Percentiles rank a stretch among this genome's conserved stretches.
These are phyloP conservation scores for Hymenochaete sp. DNA, from an alignment of 1,284 basidiomycete species.

Conservation along the genomic window DNA sequence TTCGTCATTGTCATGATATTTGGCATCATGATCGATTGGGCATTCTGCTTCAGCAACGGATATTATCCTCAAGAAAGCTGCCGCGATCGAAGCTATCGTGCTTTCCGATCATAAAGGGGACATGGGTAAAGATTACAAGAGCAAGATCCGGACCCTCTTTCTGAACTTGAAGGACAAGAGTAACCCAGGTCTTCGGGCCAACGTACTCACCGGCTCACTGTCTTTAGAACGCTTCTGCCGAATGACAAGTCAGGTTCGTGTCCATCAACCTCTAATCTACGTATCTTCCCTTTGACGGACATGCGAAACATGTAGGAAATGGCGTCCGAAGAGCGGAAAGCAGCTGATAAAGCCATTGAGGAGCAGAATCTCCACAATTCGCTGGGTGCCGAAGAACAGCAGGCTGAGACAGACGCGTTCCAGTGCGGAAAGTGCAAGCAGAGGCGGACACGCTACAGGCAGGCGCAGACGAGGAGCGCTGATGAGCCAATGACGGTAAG, in stretches of 20 bases:
- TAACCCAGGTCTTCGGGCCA: slow-evolving; percentile 81
- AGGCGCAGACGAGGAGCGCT: slow-evolving; percentile 89
- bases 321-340: slow-evolving; percentile 88
- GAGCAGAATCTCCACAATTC: slow-evolving; percentile 90
- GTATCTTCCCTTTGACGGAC: not conserved
- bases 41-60: slow-evolving; percentile 44
- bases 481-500: slow-evolving; percentile 95
- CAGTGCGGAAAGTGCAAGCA: slow-evolving; percentile 89
- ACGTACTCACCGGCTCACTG: slow-evolving; percentile 78
- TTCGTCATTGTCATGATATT: not conserved
- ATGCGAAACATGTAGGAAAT: slow-evolving; percentile 61
- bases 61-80: slow-evolving; percentile 48
- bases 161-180: slow-evolving; percentile 94
- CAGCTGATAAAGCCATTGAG: slow-evolving; percentile 73
- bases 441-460: slow-evolving; percentile 87
- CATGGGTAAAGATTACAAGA: slow-evolving; percentile 47
- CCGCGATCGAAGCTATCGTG: slow-evolving; percentile 53
- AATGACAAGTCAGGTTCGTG: slow-evolving; percentile 73
- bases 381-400: slow-evolving; percentile 80
- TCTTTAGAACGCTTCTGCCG: slow-evolving; percentile 60
- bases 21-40: not conserved
- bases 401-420: slow-evolving; percentile 97
- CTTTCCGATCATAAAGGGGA: slow-evolving; percentile 39
- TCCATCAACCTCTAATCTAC: not conserved
- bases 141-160: slow-evolving; percentile 85